These are phyloP conservation scores for Backusella morwellensis DNA, from an alignment of 192 early-diverging fungal genomes.

Conservation along the genomic window DNA sequence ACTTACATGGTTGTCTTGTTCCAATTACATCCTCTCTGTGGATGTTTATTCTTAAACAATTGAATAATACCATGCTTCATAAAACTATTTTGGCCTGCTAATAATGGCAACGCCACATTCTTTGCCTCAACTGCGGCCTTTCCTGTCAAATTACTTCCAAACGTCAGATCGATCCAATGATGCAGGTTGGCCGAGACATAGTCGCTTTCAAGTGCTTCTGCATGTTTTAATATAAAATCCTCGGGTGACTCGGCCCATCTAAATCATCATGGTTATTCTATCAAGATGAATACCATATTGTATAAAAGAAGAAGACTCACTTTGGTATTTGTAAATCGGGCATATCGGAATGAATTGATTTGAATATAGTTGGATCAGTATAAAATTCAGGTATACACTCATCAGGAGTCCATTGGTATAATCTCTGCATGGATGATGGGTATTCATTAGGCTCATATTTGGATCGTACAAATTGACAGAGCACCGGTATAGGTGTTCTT, in stretches of 20 bases:
- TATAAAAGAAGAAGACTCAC: constrained; percentile 13
- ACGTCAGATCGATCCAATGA: constrained; percentile 88
- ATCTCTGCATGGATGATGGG: constrained; percentile 54
- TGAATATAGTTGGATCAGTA: constrained; percentile 61
- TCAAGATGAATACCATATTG: no score
- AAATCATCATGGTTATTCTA: neutral
- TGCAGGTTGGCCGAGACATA: constrained; percentile 77
- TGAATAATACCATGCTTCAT: constrained; percentile 74
- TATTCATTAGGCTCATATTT: constrained; percentile 72
- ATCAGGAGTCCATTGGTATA: constrained; percentile 73
- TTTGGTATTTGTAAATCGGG: constrained; percentile 49
- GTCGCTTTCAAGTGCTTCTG: constrained; percentile 70
- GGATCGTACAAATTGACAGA: constrained; percentile 65
- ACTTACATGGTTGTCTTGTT: constrained; percentile 36
- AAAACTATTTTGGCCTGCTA: constrained; percentile 82
- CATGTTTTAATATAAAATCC: constrained; percentile 83
- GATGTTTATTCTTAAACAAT: constrained; percentile 86
- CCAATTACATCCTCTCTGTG: constrained; percentile 53
- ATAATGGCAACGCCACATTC: constrained; percentile 70
- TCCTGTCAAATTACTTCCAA: constrained; percentile 80
- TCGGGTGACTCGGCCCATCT: constrained; percentile 73
- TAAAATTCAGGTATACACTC: constrained; percentile 77
- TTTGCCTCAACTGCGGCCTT: constrained; percentile 71
- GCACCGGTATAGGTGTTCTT: constrained; percentile 57
- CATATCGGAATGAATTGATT: constrained; percentile 64